A percentile compares a stretch with the other conserved stretches of the same genome.
Evolutionary conservation across 1,284 basidiomycete species (phyloP).

Genomic region (Leccinum subrobustum): DNA sequence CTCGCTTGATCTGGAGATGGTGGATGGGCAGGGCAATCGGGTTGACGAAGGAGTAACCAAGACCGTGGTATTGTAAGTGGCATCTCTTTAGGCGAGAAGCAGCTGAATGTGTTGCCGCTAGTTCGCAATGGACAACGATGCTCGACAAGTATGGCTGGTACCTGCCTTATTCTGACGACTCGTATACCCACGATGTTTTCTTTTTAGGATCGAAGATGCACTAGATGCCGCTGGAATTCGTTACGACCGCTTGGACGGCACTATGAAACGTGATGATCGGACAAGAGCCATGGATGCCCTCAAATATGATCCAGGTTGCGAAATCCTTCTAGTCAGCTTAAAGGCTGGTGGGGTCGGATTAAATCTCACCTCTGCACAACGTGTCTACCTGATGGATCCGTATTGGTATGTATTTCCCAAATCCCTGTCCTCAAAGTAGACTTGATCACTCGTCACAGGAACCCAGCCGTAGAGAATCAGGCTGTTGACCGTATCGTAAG

Average conservation of each 20-base stretch:
- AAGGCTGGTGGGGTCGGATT: slow-evolving; percentile 97
- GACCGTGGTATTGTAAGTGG: slow-evolving; percentile 86
- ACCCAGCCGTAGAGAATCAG: slow-evolving; percentile 95
- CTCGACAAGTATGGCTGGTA: slow-evolving; percentile 74
- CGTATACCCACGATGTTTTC: slow-evolving; percentile 14
- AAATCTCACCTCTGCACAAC: slow-evolving; percentile 89
- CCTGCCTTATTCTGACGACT: background rate
- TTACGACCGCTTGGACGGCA: slow-evolving; percentile 91
- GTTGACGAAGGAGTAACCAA: slow-evolving; percentile 72
- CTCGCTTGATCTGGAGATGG: slow-evolving; percentile 68
- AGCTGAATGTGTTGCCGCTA: slow-evolving; percentile 33
- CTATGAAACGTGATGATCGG: slow-evolving; percentile 94
- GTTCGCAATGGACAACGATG: slow-evolving; percentile 96
- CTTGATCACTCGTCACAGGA: slow-evolving; percentile 51
- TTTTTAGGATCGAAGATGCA: slow-evolving; percentile 80
- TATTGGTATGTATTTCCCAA: slow-evolving; percentile 66
- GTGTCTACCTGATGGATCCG: slow-evolving; percentile 94
- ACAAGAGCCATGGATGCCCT: slow-evolving; percentile 88
- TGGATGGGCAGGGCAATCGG: slow-evolving; percentile 71
- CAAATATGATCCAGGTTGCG: slow-evolving; percentile 79
- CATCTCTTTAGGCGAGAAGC: slow-evolving; percentile 7
- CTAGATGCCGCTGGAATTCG: slow-evolving; percentile 77
- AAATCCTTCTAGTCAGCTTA: slow-evolving; percentile 93
- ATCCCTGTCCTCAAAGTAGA: background rate
- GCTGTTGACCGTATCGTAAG: slow-evolving; percentile 87